phyloP scores from a whole-genome alignment of 306 rosid genomes.

The Vigna hirtella region DNA sequence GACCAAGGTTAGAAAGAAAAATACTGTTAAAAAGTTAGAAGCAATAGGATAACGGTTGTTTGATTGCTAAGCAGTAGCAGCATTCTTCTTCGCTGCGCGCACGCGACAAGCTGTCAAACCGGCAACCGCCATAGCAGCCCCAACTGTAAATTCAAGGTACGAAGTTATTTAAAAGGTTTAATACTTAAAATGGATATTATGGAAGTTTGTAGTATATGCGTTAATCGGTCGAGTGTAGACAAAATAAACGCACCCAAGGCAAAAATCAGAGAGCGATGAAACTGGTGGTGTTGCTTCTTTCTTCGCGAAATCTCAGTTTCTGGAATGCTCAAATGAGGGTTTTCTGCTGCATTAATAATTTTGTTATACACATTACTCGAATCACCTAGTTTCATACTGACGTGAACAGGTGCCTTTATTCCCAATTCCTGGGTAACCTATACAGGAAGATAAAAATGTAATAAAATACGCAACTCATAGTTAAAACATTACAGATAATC shows the following conservation, averaged over 20 bases:
- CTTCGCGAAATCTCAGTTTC: constrained; percentile 76
- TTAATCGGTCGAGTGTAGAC: constrained; percentile 27
- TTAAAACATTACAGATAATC: constrained; percentile 13
- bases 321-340: constrained; percentile 83
- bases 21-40: not conserved
- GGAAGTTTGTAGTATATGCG: constrained; percentile 14
- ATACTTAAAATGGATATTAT: constrained; percentile 7
- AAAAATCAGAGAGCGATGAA: constrained; percentile 70
- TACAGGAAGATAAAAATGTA: constrained; percentile 25
- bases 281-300: constrained; percentile 65
- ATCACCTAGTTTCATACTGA: constrained; percentile 72
- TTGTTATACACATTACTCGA: constrained; percentile 60
- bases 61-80: constrained; percentile 48
- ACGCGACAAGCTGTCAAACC: constrained; percentile 71
- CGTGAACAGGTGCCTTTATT: constrained; percentile 72
- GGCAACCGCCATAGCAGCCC: constrained; percentile 67
- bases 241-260: constrained; percentile 66
- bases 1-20: constrained; percentile 36
- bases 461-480: constrained; percentile 17
- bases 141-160: constrained; percentile 66
- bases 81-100: constrained; percentile 60
- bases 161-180: not conserved
- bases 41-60: constrained; percentile 32
- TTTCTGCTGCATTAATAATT: constrained; percentile 72
- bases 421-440: constrained; percentile 80